Evolutionary conservation across 2,329 filamentous ascomycete species (phyloP).

Genomic region (Epichloe coenophiala): DNA sequence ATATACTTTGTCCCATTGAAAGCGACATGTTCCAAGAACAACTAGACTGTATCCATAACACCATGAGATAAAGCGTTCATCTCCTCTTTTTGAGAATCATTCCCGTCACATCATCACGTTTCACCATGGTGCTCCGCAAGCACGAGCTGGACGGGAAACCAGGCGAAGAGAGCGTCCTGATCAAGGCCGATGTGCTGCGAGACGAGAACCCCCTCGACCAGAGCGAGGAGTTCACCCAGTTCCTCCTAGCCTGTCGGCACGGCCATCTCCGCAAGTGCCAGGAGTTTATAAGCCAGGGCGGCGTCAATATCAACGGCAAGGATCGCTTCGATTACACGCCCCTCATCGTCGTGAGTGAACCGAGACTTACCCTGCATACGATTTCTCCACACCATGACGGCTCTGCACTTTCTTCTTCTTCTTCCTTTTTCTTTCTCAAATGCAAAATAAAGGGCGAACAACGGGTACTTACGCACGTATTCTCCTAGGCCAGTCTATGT

Average conservation of each 20-base stretch:
- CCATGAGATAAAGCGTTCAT: neutral
- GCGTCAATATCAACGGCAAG: slow-evolving; percentile 88
- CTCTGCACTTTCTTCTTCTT: too few species aligned
- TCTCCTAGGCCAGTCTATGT: slow-evolving; percentile 70
- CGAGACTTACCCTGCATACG: neutral
- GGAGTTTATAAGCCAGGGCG: slow-evolving; percentile 70
- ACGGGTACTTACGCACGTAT: neutral
- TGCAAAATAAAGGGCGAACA: too few species aligned
- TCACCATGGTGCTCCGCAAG: slow-evolving; percentile 56
- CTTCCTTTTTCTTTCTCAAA: neutral
- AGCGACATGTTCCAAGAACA: too few species aligned
- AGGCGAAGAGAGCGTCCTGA: slow-evolving; percentile 66
- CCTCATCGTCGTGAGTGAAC: slow-evolving; percentile 53
- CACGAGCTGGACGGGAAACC: slow-evolving; percentile 70
- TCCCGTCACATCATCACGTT: too few species aligned
- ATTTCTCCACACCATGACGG: neutral
- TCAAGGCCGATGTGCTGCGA: slow-evolving; percentile 63
- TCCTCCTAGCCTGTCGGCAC: slow-evolving; percentile 69
- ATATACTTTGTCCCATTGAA: too few species aligned
- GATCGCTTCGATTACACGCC: slow-evolving; percentile 91
- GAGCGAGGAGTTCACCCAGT: slow-evolving; percentile 58
- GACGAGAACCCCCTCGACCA: slow-evolving; percentile 86
- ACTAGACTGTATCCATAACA: slow-evolving; percentile 1
- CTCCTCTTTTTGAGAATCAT: too few species aligned
- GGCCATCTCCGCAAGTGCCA: slow-evolving; percentile 81